Evolutionary conservation across 2,329 filamentous ascomycete species (phyloP).

Genomic region (Magnaporthales sp.): DNA sequence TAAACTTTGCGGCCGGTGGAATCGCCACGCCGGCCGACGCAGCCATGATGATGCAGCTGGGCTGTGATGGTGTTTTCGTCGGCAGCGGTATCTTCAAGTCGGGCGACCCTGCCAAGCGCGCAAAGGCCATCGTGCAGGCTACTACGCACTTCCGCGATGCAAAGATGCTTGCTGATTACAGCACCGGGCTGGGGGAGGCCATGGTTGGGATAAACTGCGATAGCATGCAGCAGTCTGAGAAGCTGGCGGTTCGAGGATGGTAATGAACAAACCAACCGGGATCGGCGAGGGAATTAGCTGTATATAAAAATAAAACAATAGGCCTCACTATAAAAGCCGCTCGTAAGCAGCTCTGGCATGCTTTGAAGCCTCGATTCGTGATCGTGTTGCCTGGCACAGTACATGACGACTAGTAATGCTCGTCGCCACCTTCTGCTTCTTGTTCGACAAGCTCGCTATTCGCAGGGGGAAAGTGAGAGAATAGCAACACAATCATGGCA

Average conservation of each 20-base stretch:
- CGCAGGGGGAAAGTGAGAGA: slow-evolving; percentile 32
- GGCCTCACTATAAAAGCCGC: not conserved
- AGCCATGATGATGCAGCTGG: slow-evolving; percentile 95
- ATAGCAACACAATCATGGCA: slow-evolving; percentile 28
- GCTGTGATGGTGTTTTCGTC: slow-evolving; percentile 96
- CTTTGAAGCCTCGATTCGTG: not conserved
- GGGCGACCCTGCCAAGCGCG: slow-evolving; percentile 80
- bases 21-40: slow-evolving; percentile 98
- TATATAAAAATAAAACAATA: not conserved
- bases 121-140: slow-evolving; percentile 89
- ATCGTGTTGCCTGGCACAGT: not conserved
- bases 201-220: slow-evolving; percentile 94
- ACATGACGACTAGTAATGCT: not conserved
- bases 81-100: slow-evolving; percentile 97
- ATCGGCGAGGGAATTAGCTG: not conserved
- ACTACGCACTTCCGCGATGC: slow-evolving; percentile 85
- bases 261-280: slow-evolving; percentile 32
- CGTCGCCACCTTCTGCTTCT: not conserved
- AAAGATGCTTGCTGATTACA: slow-evolving; percentile 78
- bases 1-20: slow-evolving; percentile 97
- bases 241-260: slow-evolving; percentile 80
- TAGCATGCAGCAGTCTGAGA: slow-evolving; percentile 68
- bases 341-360: not conserved
- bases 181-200: slow-evolving; percentile 84
- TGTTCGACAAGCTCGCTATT: slow-evolving; percentile 24